Evolutionary conservation across 2,329 filamentous ascomycete species (phyloP), one percentile per base, ranked within the genome.

Genomic region (Tolypocladium cylindrosporum): DNA sequence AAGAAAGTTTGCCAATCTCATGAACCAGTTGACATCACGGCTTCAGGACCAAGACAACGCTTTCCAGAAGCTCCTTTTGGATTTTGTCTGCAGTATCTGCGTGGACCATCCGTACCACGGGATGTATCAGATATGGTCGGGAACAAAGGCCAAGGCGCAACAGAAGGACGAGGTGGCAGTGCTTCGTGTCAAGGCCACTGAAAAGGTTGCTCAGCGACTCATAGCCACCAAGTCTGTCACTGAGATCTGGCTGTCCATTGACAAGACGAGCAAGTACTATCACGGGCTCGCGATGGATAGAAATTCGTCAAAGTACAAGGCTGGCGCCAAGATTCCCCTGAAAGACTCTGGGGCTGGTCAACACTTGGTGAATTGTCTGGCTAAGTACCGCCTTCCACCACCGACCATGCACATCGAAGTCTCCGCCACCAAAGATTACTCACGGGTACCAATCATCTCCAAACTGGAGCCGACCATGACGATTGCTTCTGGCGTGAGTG

Each of bases 1-100:
- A 59, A 84, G 90, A 60, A 99, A 99, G 68, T 96, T 99, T 69
- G 93, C 91, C 1, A 76, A 88, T 4, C 77, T 99, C 55, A 96
- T 96, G 86, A 99, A 97, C 67, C 94, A 99, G 71, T 81, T 99
- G 39, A 93, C 92, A 7, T 99, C 95, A n/a, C 86, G 94, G 9
- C 76, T 99, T 7, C 85, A 96, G 60, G 84, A 89, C 61, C 81
- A 86, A 39, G 73, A 80, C 1, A 81, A 79, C 1, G 79, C 80
- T 19, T 99, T 99, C 67, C 94, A 99, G 67, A 79, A 77, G 45
- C 78, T 93, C 1, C 77, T 99, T 2, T 83, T 85, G 55, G 77
- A 79, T 2, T 76, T 99, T 21, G 86, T 97, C 4, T 84, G 86
- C 66, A 86, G 86, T 10, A 96, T 99, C 57, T 97, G 93, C 68